Base-by-base conservation (phyloP, 164 flowering plant genomes). In the Chimonanthus praecox region DNA sequence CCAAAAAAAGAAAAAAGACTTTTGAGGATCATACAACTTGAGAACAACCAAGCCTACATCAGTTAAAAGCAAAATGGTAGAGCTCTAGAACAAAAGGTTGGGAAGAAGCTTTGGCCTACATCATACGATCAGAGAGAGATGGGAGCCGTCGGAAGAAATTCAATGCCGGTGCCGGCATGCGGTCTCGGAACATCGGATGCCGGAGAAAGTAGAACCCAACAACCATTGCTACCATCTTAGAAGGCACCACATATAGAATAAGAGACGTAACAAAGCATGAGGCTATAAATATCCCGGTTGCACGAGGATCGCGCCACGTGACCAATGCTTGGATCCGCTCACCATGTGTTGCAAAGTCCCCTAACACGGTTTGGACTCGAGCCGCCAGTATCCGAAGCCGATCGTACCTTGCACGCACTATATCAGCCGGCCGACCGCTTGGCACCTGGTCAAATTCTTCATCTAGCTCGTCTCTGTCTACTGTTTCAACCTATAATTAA, bases 301-400 rank as follows among this genome's bases (percentile, higher is more conserved):
- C 98, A 2, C 97, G 85, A 9, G 98, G 98, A 72, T 94, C 97
- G 46, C 90, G 72, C 99, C 99, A 94, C 58, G 89, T 89, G 82
- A 94, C 89, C 81, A 94, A 71, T 0, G 94, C 91, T 71, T 94
- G 94, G 72, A 87, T 76, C 0, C 98, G 73, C 74, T 94, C 99
- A 4, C 90, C 94, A 68, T 90, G 98, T 13, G 96, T 80, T 7
- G 98, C 99, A 2, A 90, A 4, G 70, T 91, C 96, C 0, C 99
- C 99, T 54, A 94, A 65, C 64, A 85, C 77, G 2, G 81, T 84
- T 71, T 94, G 96, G 54, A 90, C 94, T 45, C 93, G 84, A 0
- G 88, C 84, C 43, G 89, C 99, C 0, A 92, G 45, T 62, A 81
- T 71, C 16, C 99, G 77, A 13, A 94, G 73, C 81, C 83, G 84